Percentiles rank a stretch among this genome's conserved stretches.
These are phyloP conservation scores for Silene latifolia DNA, from an alignment of 148 eudicot species.

Conservation along the genomic window DNA sequence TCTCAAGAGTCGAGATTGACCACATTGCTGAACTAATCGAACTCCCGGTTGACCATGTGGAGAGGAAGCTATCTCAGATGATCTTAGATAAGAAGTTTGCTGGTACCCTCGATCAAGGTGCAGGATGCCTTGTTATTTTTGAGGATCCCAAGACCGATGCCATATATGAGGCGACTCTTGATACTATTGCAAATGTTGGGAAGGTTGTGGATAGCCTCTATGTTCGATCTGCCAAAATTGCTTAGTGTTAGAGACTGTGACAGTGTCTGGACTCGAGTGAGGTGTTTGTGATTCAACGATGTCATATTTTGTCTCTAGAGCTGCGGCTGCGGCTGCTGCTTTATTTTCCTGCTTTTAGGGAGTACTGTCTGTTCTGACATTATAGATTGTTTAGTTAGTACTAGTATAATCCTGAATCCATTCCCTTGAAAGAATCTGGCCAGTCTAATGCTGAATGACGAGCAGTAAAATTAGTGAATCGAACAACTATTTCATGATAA, in stretches of 20 bases:
- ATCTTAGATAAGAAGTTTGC: constrained; percentile 44
- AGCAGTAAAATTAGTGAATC: too few relatives aligned
- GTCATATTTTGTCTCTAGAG: too few relatives aligned
- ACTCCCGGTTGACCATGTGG: constrained; percentile 40
- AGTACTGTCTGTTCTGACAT: too few relatives aligned
- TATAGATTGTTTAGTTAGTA: too few relatives aligned
- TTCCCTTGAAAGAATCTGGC: too few relatives aligned
- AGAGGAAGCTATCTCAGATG: constrained; percentile 47
- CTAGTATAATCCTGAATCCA: too few relatives aligned
- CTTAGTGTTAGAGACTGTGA: constrained; percentile 2
- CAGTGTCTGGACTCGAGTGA: too few relatives aligned
- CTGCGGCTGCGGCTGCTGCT: too few relatives aligned
- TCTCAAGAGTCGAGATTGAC: constrained; percentile 40
- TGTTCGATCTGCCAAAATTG: constrained; percentile 44
- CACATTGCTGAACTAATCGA: constrained; percentile 41
- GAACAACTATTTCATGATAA: too few relatives aligned
- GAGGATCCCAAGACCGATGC: constrained; percentile 45
- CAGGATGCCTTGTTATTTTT: constrained; percentile 40
- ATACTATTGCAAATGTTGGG: constrained; percentile 38
- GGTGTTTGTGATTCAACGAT: too few relatives aligned
- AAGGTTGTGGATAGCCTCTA: constrained; percentile 46
- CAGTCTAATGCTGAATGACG: too few relatives aligned
- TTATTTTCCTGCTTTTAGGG: too few relatives aligned
- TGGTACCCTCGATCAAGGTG: constrained; percentile 44
- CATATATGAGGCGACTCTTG: constrained; percentile 37